phyloP scores from a whole-genome alignment of 768 basidiomycete genomes.

The Calocybe indica region DNA sequence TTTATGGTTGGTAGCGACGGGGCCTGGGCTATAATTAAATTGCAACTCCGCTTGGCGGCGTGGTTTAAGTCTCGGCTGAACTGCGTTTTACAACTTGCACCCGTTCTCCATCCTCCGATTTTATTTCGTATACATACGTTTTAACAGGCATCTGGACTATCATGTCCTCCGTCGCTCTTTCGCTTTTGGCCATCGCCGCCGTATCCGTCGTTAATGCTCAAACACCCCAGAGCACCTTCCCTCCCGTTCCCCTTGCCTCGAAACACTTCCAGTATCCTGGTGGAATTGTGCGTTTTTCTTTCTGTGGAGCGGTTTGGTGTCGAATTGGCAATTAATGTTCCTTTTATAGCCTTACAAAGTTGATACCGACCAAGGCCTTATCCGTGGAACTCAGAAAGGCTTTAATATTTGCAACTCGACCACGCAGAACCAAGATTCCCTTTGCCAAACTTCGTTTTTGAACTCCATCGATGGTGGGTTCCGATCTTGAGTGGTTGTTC shows the following conservation, averaged over 20 bases:
- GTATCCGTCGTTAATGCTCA: slow-evolving; percentile 21
- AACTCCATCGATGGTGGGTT: slow-evolving; percentile 49
- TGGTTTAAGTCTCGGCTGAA: no score
- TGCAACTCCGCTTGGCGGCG: no score
- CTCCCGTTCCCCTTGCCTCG: slow-evolving; percentile 37
- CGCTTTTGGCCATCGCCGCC: slow-evolving; percentile 24
- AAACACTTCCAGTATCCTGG: slow-evolving; percentile 40
- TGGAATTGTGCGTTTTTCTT: slow-evolving; percentile 30
- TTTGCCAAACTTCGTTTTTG: slow-evolving; percentile 55
- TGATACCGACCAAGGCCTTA: slow-evolving; percentile 25
- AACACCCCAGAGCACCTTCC: slow-evolving; percentile 25
- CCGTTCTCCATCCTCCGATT: no score
- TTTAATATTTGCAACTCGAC: slow-evolving; percentile 67
- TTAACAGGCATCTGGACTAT: background rate
- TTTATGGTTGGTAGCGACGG: no score
- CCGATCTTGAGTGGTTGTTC: background rate
- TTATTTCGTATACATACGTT: no score
- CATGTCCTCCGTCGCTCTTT: slow-evolving; percentile 44
- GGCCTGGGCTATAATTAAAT: no score
- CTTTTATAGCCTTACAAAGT: slow-evolving; percentile 28
- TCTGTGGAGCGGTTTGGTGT: background rate
- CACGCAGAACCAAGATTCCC: slow-evolving; percentile 51
- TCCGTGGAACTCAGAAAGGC: slow-evolving; percentile 44
- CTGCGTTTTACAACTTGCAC: no score
- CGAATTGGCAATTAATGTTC: background rate